phyloP scores from a whole-genome alignment of 2,329 filamentous ascomycete genomes.

The Aspergillus floridensis region DNA sequence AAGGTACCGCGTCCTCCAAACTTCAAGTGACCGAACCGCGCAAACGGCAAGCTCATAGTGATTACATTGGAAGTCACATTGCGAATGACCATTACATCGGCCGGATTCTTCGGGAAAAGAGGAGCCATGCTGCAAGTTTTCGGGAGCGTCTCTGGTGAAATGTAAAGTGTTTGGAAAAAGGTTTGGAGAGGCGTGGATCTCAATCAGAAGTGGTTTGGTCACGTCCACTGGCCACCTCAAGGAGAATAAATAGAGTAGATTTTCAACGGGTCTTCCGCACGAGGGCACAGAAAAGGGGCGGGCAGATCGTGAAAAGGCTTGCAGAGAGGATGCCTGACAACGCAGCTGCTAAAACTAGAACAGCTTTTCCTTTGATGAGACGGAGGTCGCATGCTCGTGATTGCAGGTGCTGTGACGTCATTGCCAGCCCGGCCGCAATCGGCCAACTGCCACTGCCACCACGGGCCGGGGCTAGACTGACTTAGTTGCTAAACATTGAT shows the following conservation, averaged over 20 bases:
- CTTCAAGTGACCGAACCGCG: constrained; percentile 73
- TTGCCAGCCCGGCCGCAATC: not conserved
- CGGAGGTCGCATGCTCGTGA: not conserved
- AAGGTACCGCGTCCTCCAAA: constrained; percentile 86
- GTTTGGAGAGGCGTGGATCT: not conserved
- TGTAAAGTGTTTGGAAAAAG: not conserved
- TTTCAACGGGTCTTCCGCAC: not conserved
- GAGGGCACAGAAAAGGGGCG: not conserved
- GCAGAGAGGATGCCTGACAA: not conserved
- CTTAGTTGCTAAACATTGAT: not conserved
- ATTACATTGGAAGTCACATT: constrained; percentile 72
- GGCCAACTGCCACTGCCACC: not conserved
- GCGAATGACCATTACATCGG: constrained; percentile 85
- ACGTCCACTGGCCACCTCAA: not conserved
- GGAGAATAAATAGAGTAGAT: not conserved
- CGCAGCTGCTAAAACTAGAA: not conserved
- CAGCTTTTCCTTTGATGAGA: not conserved
- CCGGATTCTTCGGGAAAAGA: constrained; percentile 68
- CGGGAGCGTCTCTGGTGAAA: not conserved
- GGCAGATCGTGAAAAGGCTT: not conserved
- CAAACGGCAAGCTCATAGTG: constrained; percentile 67
- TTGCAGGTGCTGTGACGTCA: not conserved
- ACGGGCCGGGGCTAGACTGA: not conserved
- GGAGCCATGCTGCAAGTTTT: constrained; percentile 21
- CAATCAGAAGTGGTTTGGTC: not conserved